Conservation (phyloP, 73 alveolate genomes). For the Tetrahymena elliotti region DNA sequence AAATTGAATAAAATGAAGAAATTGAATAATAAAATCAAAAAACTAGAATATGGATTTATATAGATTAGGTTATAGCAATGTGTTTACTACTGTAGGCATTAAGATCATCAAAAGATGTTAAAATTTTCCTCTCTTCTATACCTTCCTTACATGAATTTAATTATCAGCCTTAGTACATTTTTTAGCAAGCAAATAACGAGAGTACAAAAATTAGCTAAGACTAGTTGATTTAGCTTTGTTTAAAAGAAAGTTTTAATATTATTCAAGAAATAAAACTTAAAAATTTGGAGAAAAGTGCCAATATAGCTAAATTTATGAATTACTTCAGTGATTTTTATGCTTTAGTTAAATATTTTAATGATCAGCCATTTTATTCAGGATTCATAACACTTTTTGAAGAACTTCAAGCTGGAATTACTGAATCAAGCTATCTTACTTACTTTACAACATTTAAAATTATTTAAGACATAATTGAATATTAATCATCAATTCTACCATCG, state of each 20-base stretch:
- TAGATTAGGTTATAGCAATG: not conserved
- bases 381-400: not conserved
- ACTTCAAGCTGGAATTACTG: not conserved
- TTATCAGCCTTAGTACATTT: not conserved
- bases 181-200: not conserved
- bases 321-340: not conserved
- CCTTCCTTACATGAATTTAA: not conserved
- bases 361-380: not conserved
- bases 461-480: not conserved
- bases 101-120: not conserved
- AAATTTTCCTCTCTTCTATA: not conserved
- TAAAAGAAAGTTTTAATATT: not conserved
- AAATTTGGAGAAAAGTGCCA: not conserved
- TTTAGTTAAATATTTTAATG: not conserved
- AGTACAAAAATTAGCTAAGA: not conserved
- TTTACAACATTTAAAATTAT: not conserved
- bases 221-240: not conserved
- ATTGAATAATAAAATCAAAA: not conserved
- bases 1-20: not conserved
- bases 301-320: not conserved
- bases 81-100: not conserved
- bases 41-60: not conserved
- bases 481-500: not conserved
- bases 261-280: not conserved
- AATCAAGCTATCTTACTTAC: not conserved